Evolutionary conservation across 495 filamentous ascomycete species (phyloP).

Genomic region (Penicillium bovifimosum): DNA sequence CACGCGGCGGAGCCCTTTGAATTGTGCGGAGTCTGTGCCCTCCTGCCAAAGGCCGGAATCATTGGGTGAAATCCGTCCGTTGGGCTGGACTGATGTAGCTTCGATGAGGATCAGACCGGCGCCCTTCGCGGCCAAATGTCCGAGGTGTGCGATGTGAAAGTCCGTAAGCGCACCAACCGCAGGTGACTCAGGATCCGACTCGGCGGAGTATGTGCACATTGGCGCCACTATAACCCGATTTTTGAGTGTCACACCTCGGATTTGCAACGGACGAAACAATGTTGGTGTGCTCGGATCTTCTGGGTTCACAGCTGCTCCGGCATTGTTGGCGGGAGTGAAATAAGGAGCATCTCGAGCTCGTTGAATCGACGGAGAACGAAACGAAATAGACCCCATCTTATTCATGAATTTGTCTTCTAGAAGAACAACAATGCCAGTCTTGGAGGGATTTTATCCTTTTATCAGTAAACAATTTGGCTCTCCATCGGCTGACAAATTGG

Average conservation of each 20-base stretch:
- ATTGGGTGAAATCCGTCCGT: constrained; percentile 67
- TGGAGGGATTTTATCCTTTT: too few relatives aligned
- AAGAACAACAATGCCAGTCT: background rate
- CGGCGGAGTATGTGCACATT: constrained; percentile 63
- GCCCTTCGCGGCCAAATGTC: constrained; percentile 58
- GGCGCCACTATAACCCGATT: constrained; percentile 61
- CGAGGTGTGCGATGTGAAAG: constrained; percentile 63
- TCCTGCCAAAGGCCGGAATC: constrained; percentile 67
- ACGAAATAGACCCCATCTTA: constrained; percentile 17
- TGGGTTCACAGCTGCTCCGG: constrained; percentile 45
- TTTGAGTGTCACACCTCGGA: constrained; percentile 62
- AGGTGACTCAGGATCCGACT: constrained; percentile 32
- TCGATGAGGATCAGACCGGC: constrained; percentile 62
- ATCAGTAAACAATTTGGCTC: background rate
- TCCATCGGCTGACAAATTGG: constrained; percentile 4
- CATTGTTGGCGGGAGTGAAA: constrained; percentile 55
- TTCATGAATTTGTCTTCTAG: background rate
- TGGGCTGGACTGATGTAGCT: constrained; percentile 59
- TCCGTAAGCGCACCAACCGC: constrained; percentile 60
- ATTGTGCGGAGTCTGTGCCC: constrained; percentile 44
- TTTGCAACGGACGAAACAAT: constrained; percentile 58
- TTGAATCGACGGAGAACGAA: constrained; percentile 13
- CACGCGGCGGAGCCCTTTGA: constrained; percentile 55
- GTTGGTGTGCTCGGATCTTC: constrained; percentile 48
- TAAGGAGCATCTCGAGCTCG: constrained; percentile 35